These are phyloP conservation scores for Ensete glaucum DNA, from an alignment of 176 grass and related monocot genomes.

Conservation along the genomic window DNA sequence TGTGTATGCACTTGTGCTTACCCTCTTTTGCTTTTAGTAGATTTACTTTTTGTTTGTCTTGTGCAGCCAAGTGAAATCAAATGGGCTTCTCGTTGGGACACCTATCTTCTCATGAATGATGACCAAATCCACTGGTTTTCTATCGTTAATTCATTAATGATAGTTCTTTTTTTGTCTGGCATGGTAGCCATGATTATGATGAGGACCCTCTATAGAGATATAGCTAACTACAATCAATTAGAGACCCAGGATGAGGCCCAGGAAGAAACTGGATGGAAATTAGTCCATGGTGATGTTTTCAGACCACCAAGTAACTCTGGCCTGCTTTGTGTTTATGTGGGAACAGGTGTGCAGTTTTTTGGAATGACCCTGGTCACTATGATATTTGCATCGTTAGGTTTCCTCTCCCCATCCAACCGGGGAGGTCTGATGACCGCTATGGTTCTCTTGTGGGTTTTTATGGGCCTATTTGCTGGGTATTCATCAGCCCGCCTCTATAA, in stretches of 20 bases:
- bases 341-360: constrained; percentile 36
- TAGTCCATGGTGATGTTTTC: constrained; percentile 39
- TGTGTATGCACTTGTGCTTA: not conserved
- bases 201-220: constrained; percentile 45
- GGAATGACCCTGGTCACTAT: constrained; percentile 42
- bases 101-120: constrained; percentile 38
- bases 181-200: constrained; percentile 53
- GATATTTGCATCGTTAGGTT: constrained; percentile 38
- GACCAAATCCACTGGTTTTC: constrained; percentile 52
- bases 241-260: constrained; percentile 45
- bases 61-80: constrained; percentile 37
- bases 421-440: constrained; percentile 46
- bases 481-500: constrained; percentile 36
- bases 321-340: constrained; percentile 40
- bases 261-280: constrained; percentile 45
- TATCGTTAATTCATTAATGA: constrained; percentile 46
- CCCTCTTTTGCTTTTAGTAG: not conserved
- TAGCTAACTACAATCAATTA: constrained; percentile 45
- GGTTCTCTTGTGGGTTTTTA: constrained; percentile 45
- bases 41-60: constrained; percentile 9
- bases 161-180: constrained; percentile 42
- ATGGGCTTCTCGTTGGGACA: constrained; percentile 45
- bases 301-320: constrained; percentile 35
- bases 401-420: constrained; percentile 37
- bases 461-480: constrained; percentile 42